phyloP scores from a whole-genome alignment of 805 yeast species.

The Starmerella cellae region DNA sequence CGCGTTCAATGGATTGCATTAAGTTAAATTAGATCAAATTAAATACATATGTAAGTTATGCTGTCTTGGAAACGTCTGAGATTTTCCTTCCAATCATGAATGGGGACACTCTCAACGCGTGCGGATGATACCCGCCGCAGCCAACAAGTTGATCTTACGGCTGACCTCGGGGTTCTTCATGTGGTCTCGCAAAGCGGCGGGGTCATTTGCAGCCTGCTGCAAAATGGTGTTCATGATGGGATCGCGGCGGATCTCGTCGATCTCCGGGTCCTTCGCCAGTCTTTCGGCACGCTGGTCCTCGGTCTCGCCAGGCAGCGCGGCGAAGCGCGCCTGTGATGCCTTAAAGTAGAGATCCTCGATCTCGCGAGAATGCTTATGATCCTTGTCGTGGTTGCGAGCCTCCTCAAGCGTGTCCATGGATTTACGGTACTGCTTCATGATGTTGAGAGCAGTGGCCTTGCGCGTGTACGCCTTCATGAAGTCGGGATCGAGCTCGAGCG shows the following conservation, averaged over 20 bases:
- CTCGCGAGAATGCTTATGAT: conserved; percentile 49
- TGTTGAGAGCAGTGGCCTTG: conserved; percentile 88
- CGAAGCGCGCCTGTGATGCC: conserved; percentile 66
- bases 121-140: conserved; percentile 86
- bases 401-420: conserved; percentile 67
- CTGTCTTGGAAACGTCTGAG: too few species aligned
- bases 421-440: conserved; percentile 72
- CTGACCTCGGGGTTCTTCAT: conserved; percentile 91
- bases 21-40: too few species aligned
- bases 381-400: conserved; percentile 65
- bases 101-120: conserved; percentile 5
- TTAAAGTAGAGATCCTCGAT: conserved; percentile 69
- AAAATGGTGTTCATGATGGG: conserved; percentile 95
- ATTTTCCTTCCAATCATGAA: too few species aligned
- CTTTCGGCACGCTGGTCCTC: conserved; percentile 90
- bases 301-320: conserved; percentile 73
- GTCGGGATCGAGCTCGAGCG: conserved; percentile 74
- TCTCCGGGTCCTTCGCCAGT: conserved; percentile 85
- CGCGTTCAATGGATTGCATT: too few species aligned
- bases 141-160: conserved; percentile 73
- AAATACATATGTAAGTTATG: too few species aligned
- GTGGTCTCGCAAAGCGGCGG: conserved; percentile 94
- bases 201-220: conserved; percentile 86
- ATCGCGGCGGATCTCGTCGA: conserved; percentile 79
- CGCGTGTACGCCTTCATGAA: conserved; percentile 93